Evolutionary conservation across 2,329 filamentous ascomycete genomes (phyloP), one percentile per base, ranked within the genome.

Genomic region (Lomentospora prolificans): DNA sequence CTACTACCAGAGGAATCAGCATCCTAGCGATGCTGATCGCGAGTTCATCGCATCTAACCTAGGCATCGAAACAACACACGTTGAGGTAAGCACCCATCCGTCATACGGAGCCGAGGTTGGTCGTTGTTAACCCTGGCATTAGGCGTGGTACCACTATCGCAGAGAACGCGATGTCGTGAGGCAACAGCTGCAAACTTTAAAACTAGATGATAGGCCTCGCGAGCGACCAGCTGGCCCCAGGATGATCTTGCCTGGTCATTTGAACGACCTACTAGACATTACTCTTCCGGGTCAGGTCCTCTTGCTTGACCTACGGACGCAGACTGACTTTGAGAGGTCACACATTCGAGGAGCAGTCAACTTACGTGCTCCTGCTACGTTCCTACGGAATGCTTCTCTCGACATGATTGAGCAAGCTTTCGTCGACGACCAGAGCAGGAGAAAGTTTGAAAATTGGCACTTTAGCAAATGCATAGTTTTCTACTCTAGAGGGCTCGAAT

Each of bases 1-100:
- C 25, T 81, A 80, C 58, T 82, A 78, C 59, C 70, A 73, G 25
- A 66, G 67, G 5, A 70, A 78, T 27, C 69, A 75, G 2, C 64
- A 72, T 1, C 78, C 79, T 2, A 78, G 70, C 44, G 70, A 77
- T 50, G 74, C 72, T 1, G 72, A 78, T 41, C 74, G 74, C 33
- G 77, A 77, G 41, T 76, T 79, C 62, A 67, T 80, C 44, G 77
- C 79, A 8, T 81, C 78, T 0, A 81, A 76, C 41, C 65, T 81
- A 2, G 75, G 76, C 12, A 73, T 79, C 24, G 76, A 80, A 56
- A 70, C 72, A 3, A 66, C 69, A 51, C 75, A 80, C 59, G 70
- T 82, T 27, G 72, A 78, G 57, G 71, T 78, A 55, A 65, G 69
- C 65, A 24, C 25, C 4, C 5, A 17, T 3, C 5, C n/a, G 44